Evolutionary conservation across 345 rosid genomes (phyloP), one percentile per base, ranked within the genome.

Genomic region (Eucalyptus decipiens): DNA sequence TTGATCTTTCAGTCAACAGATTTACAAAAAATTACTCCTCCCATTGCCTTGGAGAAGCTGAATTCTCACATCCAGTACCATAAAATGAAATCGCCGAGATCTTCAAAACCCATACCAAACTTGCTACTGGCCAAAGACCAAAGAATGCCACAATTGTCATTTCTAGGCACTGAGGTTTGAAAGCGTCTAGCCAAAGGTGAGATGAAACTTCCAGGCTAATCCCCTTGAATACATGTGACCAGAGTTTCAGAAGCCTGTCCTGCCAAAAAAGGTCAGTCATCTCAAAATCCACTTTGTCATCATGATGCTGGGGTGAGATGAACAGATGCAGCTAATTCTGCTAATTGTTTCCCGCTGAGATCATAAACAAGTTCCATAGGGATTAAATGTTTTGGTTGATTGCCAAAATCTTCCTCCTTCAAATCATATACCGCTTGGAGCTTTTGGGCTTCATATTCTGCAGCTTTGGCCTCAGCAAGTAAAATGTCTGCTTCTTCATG

Each of bases 351-450:
- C 89, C 89, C 86, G 42, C 95, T 95, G 50, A 94, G 94, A 60
- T 92, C 94, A 86, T 95, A 92, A 89, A 97, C 93, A 88, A 96
- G 96, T 89, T 95, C 98, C 95, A 95, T 91, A 72, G 99, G 94
- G 90, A 97, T 94, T 90, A 95, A 95, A 72, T 90, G 91, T 86
- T 93, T 93, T 26, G 95, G 94, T 86, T 93, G 58, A 89, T 92
- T 90, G 87, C 89, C 86, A 90, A 94, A 87, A 30, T 94, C 94
- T 93, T 95, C 97, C 91, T 92, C 94, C 89, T 95, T 93, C 54
- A 96, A 89, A 92, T 90, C 89, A 83, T 93, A 93, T 86, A 90
- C 86, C 6, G 95, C 89, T 90, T 93, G 92, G 85, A 95, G 97
- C 89, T 93, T 94, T 88, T 93, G 91, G 54, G 97, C 98, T 90